Percentiles rank a stretch among this genome's conserved stretches.
phyloP scores from a whole-genome alignment of 2,329 filamentous ascomycete genomes.

The Colletotrichum melonis region DNA sequence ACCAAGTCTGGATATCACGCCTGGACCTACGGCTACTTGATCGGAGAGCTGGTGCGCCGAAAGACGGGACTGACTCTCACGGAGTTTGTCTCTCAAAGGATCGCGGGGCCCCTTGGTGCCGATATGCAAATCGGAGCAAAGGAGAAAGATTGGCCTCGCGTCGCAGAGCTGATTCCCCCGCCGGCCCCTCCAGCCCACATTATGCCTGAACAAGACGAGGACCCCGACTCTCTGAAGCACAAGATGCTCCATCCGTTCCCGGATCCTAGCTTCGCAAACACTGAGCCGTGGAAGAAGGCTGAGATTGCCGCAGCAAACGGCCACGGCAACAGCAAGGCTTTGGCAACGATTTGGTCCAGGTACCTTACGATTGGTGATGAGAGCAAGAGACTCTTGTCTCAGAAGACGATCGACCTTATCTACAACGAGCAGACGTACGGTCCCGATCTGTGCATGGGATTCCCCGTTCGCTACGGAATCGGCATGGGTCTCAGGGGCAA shows the following conservation, averaged over 20 bases:
- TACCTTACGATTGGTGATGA: slow-evolving; percentile 38
- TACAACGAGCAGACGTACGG: slow-evolving; percentile 56
- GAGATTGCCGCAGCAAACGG: slow-evolving; percentile 58
- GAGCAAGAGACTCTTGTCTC: slow-evolving; percentile 48
- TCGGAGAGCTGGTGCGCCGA: slow-evolving; percentile 56
- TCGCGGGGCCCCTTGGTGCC: slow-evolving; percentile 53
- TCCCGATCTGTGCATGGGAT: slow-evolving; percentile 50
- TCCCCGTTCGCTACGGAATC: slow-evolving; percentile 52
- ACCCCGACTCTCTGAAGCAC: slow-evolving; percentile 40
- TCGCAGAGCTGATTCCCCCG: slow-evolving; percentile 47
- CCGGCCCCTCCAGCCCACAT: slow-evolving; percentile 34
- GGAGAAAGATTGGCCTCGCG: slow-evolving; percentile 54
- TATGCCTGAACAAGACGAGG: slow-evolving; percentile 32
- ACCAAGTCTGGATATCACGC: slow-evolving; percentile 55
- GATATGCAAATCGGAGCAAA: slow-evolving; percentile 58
- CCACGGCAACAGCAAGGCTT: slow-evolving; percentile 54
- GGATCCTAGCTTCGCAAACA: slow-evolving; percentile 35
- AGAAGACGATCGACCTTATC: slow-evolving; percentile 55
- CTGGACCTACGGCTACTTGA: slow-evolving; percentile 51
- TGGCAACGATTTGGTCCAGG: slow-evolving; percentile 53
- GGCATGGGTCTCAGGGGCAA: slow-evolving; percentile 51
- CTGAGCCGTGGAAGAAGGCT: slow-evolving; percentile 48
- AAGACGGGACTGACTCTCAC: slow-evolving; percentile 52
- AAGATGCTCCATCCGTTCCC: slow-evolving; percentile 43
- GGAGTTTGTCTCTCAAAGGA: slow-evolving; percentile 51